Evolutionary conservation across 2,329 filamentous ascomycete genomes (phyloP).

Genomic region (Trichoderma cornu-damae): DNA sequence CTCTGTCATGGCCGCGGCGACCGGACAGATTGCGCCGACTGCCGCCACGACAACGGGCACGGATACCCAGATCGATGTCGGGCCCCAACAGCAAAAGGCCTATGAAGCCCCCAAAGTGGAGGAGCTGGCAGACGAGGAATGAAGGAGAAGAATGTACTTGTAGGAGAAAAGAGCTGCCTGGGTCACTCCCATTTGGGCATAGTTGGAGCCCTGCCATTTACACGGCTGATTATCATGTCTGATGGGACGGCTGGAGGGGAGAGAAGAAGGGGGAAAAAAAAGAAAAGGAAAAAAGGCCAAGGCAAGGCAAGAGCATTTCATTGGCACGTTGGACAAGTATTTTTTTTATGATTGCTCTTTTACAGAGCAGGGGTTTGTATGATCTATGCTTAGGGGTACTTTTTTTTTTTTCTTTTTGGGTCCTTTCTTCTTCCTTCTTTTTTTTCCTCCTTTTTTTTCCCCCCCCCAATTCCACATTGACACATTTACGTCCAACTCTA

Average conservation of each 20-base stretch:
- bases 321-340: constrained; percentile 5
- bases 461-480: background rate
- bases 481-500: background rate
- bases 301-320: background rate
- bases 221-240: background rate
- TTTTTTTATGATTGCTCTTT: constrained; percentile 4
- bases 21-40: constrained; percentile 49
- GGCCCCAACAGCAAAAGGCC: constrained; percentile 34
- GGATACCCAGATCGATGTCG: constrained; percentile 48
- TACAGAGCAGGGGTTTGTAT: constrained; percentile 4
- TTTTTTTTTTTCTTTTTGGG: background rate
- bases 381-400: constrained; percentile 3
- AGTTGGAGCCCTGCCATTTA: background rate
- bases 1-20: constrained; percentile 46
- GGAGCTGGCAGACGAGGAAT: constrained; percentile 49
- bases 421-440: too few relatives aligned
- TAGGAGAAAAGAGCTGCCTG: background rate
- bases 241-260: background rate
- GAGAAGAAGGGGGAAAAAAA: too few relatives aligned
- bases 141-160: constrained; percentile 17
- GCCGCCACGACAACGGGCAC: constrained; percentile 54
- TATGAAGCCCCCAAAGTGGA: constrained; percentile 51
- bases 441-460: too few relatives aligned
- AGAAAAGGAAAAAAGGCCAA: too few relatives aligned
- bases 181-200: background rate